phyloP scores from a whole-genome alignment of 768 basidiomycete species.

The Lentinula lateritia region DNA sequence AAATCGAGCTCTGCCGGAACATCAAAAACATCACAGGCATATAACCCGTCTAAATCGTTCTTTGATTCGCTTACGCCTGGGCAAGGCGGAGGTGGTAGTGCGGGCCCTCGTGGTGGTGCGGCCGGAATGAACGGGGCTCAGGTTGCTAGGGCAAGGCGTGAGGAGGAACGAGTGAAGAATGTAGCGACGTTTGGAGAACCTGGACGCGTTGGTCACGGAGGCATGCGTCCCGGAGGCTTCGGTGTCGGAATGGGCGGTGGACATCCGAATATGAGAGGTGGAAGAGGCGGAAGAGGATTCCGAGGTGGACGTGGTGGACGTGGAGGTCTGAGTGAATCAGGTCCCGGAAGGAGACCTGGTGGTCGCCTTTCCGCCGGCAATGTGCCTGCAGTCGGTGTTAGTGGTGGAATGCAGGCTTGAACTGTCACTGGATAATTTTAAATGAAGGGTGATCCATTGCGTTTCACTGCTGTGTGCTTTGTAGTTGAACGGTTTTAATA shows the following conservation, averaged over 20 bases:
- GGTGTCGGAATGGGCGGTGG: slow-evolving; percentile 75
- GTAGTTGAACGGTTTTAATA: neutral
- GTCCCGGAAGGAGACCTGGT: neutral
- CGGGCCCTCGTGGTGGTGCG: slow-evolving; percentile 36
- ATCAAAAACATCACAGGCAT: slow-evolving; percentile 39
- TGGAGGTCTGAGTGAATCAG: neutral
- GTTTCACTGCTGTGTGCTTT: neutral
- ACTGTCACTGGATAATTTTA: neutral
- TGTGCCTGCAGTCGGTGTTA: neutral
- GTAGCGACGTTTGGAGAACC: slow-evolving; percentile 87
- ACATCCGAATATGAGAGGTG: slow-evolving; percentile 13
- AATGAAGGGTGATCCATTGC: neutral
- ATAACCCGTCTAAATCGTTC: slow-evolving; percentile 76
- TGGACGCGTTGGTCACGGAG: slow-evolving; percentile 54
- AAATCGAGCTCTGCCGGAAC: slow-evolving; percentile 30
- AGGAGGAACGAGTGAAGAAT: slow-evolving; percentile 81
- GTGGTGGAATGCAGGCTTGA: neutral
- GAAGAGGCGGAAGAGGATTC: neutral
- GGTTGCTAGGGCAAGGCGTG: slow-evolving; percentile 59
- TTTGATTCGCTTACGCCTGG: slow-evolving; percentile 59
- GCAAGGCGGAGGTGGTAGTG: slow-evolving; percentile 20
- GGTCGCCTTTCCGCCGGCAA: neutral
- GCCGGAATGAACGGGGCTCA: slow-evolving; percentile 28
- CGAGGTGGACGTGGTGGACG: neutral
- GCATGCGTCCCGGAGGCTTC: slow-evolving; percentile 75